These are phyloP conservation scores for Boletus bicolor DNA, from an alignment of 768 basidiomycete species.

Conservation along the genomic window DNA sequence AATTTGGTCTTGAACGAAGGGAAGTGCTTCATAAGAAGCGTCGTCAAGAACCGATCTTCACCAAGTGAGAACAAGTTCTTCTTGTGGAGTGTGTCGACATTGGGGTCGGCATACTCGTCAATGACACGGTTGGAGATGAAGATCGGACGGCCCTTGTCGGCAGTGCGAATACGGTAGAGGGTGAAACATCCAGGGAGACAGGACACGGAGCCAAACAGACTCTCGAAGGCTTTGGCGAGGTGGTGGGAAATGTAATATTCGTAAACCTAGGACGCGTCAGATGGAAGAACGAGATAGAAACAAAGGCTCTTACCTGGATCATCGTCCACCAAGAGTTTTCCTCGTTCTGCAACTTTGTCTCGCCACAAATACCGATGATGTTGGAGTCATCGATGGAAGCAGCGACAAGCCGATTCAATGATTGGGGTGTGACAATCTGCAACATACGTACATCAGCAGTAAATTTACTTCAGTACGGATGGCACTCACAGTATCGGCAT, in stretches of 20 bases:
- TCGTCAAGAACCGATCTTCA: conserved; percentile 71
- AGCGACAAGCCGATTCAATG: conserved; percentile 68
- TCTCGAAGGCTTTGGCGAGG: conserved; percentile 66
- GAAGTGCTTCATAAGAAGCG: conserved; percentile 68
- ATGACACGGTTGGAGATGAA: conserved; percentile 72
- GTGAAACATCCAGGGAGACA: conserved; percentile 74
- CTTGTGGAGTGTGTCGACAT: conserved; percentile 68
- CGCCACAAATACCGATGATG: conserved; percentile 68
- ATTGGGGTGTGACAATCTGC: conserved; percentile 60
- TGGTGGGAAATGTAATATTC: conserved; percentile 70
- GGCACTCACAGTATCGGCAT: conserved; percentile 58
- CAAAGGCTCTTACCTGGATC: conserved; percentile 50
- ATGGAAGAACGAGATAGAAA: not conserved
- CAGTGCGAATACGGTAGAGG: conserved; percentile 66
- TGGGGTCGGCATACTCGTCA: conserved; percentile 63
- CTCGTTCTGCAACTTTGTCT: conserved; percentile 66
- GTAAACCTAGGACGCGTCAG: conserved; percentile 45
- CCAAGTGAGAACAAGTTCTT: conserved; percentile 68
- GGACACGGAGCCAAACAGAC: conserved; percentile 65
- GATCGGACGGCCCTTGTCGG: conserved; percentile 69
- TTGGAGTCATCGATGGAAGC: conserved; percentile 54
- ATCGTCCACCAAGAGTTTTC: conserved; percentile 74
- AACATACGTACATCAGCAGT: conserved; percentile 13
- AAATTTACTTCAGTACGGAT: not conserved
- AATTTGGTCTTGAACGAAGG: conserved; percentile 69